Percentiles rank a stretch among this genome's conserved stretches.
phyloP scores from a whole-genome alignment of 495 filamentous ascomycete genomes.

The Penicillium antarcticum region DNA sequence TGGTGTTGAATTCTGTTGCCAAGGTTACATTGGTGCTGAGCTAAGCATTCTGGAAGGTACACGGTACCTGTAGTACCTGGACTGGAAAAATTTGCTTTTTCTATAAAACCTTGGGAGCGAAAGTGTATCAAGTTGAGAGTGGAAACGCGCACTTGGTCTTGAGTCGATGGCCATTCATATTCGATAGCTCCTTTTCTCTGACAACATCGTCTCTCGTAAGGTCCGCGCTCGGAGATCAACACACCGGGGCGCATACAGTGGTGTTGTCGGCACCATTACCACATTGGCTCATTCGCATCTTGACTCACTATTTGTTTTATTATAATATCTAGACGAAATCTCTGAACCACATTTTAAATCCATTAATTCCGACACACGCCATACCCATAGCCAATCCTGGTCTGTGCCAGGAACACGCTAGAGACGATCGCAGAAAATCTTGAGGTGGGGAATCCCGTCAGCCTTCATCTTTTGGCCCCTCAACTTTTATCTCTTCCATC shows the following conservation, averaged over 20 bases:
- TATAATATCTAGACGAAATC: no score
- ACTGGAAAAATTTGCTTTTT: background rate
- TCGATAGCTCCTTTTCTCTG: background rate
- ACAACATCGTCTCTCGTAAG: conserved; percentile 7
- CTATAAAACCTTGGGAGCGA: no score
- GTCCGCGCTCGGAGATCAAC: background rate
- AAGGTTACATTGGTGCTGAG: background rate
- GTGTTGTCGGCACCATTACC: no score
- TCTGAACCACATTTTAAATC: background rate
- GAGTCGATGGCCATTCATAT: no score
- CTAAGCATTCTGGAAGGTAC: background rate
- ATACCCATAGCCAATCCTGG: background rate
- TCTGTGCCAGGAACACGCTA: conserved; percentile 4
- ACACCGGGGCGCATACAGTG: background rate
- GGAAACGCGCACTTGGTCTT: no score
- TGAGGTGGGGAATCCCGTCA: conserved; percentile 10
- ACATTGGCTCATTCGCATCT: no score
- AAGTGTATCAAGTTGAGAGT: no score
- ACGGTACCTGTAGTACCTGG: background rate
- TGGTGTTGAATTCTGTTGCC: background rate
- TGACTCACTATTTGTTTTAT: no score
- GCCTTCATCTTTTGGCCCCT: conserved; percentile 20
- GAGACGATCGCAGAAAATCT: conserved; percentile 10
- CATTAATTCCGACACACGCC: no score
- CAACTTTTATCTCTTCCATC: conserved; percentile 4